phyloP scores from a whole-genome alignment of 257 asterid species.

The Lantana camara region DNA sequence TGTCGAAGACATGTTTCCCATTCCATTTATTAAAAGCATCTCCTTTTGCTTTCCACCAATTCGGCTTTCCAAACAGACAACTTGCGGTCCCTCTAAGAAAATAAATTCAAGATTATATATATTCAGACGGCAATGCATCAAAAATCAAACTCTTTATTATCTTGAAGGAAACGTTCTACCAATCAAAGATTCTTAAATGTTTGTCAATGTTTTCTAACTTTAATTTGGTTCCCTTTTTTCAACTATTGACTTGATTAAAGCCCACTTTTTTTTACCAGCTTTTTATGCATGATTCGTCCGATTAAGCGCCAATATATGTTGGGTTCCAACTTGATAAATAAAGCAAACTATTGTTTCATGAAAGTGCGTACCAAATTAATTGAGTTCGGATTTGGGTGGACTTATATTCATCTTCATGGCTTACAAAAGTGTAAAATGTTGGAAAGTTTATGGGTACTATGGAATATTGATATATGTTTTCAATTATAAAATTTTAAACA shows the following conservation, averaged over 20 bases:
- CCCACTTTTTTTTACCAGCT: neutral
- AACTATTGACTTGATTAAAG: constrained; percentile 9
- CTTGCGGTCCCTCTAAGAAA: constrained; percentile 18
- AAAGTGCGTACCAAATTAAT: too few species aligned
- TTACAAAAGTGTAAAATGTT: too few species aligned
- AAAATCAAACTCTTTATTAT: neutral
- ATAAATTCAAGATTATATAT: neutral
- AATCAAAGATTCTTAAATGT: constrained; percentile 7
- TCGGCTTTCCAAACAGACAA: constrained; percentile 28
- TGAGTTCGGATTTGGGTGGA: too few species aligned
- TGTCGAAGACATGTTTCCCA: constrained; percentile 43
- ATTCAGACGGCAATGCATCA: too few species aligned
- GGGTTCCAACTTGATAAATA: too few species aligned
- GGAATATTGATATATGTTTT: too few species aligned
- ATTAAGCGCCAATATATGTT: too few species aligned
- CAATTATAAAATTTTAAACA: too few species aligned
- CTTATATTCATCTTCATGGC: too few species aligned
- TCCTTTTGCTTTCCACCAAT: constrained; percentile 26
- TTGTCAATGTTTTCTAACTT: constrained; percentile 9
- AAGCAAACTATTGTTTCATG: too few species aligned
- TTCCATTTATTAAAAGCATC: constrained; percentile 30
- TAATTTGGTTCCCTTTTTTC: neutral
- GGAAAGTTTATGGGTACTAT: too few species aligned
- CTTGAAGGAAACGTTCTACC: neutral
- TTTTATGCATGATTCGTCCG: neutral